phyloP scores from a whole-genome alignment of 1,139 yeast genomes.

The Yamadazyma atmosphaerica region DNA sequence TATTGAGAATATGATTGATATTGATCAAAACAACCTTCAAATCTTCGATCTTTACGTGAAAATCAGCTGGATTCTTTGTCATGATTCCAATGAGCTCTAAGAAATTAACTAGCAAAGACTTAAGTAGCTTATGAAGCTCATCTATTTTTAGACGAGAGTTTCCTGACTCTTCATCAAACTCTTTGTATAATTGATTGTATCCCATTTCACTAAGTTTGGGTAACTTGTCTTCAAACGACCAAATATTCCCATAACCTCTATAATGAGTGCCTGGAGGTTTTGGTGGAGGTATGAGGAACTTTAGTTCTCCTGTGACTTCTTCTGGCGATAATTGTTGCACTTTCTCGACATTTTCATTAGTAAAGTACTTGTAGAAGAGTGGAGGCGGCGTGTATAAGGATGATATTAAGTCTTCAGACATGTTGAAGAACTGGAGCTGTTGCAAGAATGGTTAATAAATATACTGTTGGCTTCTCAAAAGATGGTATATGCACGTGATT shows the following conservation, averaged over 20 bases:
- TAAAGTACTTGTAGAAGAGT: slow-evolving; percentile 66
- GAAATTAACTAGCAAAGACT: slow-evolving; percentile 68
- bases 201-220: slow-evolving; percentile 70
- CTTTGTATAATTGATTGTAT: slow-evolving; percentile 61
- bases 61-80: slow-evolving; percentile 65
- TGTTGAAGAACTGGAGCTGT: too few relatives aligned
- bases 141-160: slow-evolving; percentile 56
- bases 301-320: slow-evolving; percentile 39
- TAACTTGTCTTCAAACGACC: slow-evolving; percentile 74
- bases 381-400: slow-evolving; percentile 90
- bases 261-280: slow-evolving; percentile 63
- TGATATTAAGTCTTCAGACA: slow-evolving; percentile 47
- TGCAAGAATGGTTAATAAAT: too few relatives aligned
- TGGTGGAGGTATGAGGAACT: slow-evolving; percentile 63
- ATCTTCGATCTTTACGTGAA: slow-evolving; percentile 66
- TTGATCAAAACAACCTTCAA: slow-evolving; percentile 74
- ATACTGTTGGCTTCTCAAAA: too few relatives aligned
- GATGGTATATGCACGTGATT: too few relatives aligned
- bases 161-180: slow-evolving; percentile 40
- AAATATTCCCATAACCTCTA: slow-evolving; percentile 76
- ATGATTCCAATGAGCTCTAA: slow-evolving; percentile 75
- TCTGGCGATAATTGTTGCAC: slow-evolving; percentile 22
- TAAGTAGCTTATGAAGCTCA: slow-evolving; percentile 68
- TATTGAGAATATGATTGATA: slow-evolving; percentile 79
- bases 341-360: slow-evolving; percentile 54